Evolutionary conservation across 192 early-diverging fungal genomes (phyloP), one percentile per base, ranked within the genome.

Genomic region (Funneliformis geosporum): DNA sequence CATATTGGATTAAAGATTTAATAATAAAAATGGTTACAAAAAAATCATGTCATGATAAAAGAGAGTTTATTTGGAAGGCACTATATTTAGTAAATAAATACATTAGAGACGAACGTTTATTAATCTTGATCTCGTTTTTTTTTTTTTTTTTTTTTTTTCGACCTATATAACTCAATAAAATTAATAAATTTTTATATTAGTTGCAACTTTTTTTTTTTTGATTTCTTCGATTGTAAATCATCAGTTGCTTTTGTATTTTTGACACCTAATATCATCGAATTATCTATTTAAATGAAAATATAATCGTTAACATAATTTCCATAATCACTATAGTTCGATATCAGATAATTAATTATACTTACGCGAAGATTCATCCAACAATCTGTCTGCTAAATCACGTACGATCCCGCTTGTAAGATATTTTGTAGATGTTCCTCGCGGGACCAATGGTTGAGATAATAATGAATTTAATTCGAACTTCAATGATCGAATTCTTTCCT

Each of bases 361-460:
- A 79, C 77, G 40, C 14, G 77, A 70, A 7, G 60, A 40, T 42
- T 40, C 33, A 60, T 79, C 66, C 47, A 79, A 60, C 33, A 94
- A 82, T 8, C 90, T 84, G 69, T 91, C 90, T 5, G 88, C 91
- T 43, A 93, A 82, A 70, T 92, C 90, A 40, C 87, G 83, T 40
- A 93, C 88, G 21, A 85, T 81, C 42, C 90, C 86, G 76, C 91
- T 85, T 3, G 93, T 91, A 39, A 93, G 83, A 72, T 92, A 94
- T 60, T 89, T 90, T 9, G 83, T 85, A 33, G 88, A 90, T 0
- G 83, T 82, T 55, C 89, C 89, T 60, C 81, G 80, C 14, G 88
- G 88, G 64, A 90, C 72, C 70, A 89, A 76, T 14, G 84, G 82
- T 43, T 85, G 81, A 40, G 83, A 82, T 10, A 89, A 67, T 80